Conservation (phyloP, 805 yeast species). For the Myxozyma kluyveri region DNA sequence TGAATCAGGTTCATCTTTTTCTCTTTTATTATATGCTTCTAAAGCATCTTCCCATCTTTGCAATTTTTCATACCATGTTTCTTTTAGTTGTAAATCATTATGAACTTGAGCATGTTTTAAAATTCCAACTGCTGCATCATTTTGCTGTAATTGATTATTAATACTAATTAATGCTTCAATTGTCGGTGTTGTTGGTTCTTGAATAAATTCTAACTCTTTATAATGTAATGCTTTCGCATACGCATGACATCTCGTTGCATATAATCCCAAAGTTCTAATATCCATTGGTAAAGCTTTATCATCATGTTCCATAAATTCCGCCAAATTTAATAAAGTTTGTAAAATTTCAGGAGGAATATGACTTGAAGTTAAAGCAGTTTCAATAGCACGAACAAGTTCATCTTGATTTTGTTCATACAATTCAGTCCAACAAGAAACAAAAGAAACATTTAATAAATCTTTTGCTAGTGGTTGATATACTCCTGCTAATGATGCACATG, state of each 20-base stretch:
- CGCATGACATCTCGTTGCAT: conserved; percentile 94
- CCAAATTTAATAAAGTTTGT: conserved; percentile 81
- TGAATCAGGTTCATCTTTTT: conserved; percentile 51
- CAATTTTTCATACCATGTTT: conserved; percentile 95
- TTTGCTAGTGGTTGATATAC: conserved; percentile 84
- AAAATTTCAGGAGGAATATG: conserved; percentile 94
- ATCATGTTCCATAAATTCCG: conserved; percentile 97
- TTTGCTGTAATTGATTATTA: conserved; percentile 90
- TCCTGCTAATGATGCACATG: conserved; percentile 85
- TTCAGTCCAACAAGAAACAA: conserved; percentile 94
- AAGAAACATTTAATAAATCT: conserved; percentile 89
- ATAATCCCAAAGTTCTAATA: conserved; percentile 83
- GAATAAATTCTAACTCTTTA: conserved; percentile 90
- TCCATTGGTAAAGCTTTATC: conserved; percentile 91
- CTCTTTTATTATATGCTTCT: conserved; percentile 81
- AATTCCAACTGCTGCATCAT: conserved; percentile 97
- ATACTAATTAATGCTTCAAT: conserved; percentile 89
- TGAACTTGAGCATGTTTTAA: conserved; percentile 90
- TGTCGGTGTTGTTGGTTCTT: conserved; percentile 87
- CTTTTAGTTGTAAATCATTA: conserved; percentile 72
- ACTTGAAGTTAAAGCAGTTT: conserved; percentile 83
- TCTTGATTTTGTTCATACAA: conserved; percentile 85
- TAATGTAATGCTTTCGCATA: conserved; percentile 96
- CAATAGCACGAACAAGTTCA: conserved; percentile 78
- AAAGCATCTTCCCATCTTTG: conserved; percentile 99